These are phyloP conservation scores for Teratosphaeriaceae sp. DNA, from an alignment of 2,329 filamentous ascomycete species.

Conservation along the genomic window DNA sequence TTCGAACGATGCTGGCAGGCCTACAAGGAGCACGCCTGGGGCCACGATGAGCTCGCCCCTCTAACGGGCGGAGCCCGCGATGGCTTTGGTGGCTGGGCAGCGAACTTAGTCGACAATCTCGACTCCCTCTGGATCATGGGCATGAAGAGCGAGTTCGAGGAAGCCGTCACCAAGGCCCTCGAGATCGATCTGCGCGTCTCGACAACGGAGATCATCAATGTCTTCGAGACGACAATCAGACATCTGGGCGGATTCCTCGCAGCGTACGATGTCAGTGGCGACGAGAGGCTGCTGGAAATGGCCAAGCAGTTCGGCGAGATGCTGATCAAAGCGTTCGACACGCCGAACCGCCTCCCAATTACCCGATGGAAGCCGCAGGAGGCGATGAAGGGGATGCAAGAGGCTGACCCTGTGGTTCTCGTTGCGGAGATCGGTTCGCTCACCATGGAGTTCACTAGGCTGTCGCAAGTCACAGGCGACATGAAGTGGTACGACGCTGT, in stretches of 20 bases:
- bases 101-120: constrained; percentile 39
- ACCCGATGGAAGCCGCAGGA: constrained; percentile 38
- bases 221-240: constrained; percentile 46
- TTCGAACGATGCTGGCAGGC: constrained; percentile 40
- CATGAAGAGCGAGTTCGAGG: constrained; percentile 40
- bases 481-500: constrained; percentile 42
- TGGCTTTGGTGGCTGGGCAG: constrained; percentile 43
- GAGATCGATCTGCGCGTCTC: constrained; percentile 37
- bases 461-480: constrained; percentile 40
- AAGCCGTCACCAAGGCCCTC: constrained; percentile 37
- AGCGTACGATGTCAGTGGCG: constrained; percentile 16
- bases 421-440: constrained; percentile 43
- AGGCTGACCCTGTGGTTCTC: constrained; percentile 35
- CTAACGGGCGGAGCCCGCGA: constrained; percentile 35
- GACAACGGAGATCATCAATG: constrained; percentile 35
- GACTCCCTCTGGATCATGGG: constrained; percentile 45
- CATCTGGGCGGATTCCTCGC: constrained; percentile 32
- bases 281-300: constrained; percentile 17
- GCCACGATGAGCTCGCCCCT: constrained; percentile 42
- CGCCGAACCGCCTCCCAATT: constrained; percentile 39
- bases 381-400: constrained; percentile 28
- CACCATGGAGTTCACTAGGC: constrained; percentile 42
- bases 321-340: constrained; percentile 43
- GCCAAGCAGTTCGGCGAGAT: constrained; percentile 61
- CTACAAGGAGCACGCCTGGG: constrained; percentile 41